phyloP scores from a whole-genome alignment of 441 rosid species.

The Viola pubescens region DNA sequence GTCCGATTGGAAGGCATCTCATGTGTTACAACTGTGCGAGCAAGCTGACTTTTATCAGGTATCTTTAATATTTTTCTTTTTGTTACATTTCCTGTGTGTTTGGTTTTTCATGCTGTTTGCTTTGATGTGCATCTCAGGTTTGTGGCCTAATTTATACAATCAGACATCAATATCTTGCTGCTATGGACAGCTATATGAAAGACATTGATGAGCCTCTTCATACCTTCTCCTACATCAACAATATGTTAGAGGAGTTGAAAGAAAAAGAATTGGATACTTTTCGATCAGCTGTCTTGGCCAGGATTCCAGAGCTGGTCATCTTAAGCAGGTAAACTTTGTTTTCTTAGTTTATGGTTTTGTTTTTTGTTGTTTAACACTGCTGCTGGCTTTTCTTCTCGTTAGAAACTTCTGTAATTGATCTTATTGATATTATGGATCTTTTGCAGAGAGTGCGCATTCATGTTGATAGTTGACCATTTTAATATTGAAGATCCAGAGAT shows the following conservation, averaged over 20 bases:
- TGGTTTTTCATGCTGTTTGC: constrained; percentile 3
- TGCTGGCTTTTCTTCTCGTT: constrained; percentile 19
- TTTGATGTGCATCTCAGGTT: constrained; percentile 48
- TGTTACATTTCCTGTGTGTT: constrained; percentile 10
- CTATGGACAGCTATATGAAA: constrained; percentile 87
- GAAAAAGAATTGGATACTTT: constrained; percentile 47
- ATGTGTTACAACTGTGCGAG: constrained; percentile 71
- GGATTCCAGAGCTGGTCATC: constrained; percentile 69
- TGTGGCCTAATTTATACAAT: constrained; percentile 83
- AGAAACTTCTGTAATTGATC: constrained; percentile 16
- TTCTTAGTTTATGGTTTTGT: constrained; percentile 4
- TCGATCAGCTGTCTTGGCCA: constrained; percentile 55
- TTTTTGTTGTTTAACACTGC: constrained; percentile 13
- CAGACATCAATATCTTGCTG: constrained; percentile 60
- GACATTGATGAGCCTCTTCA: constrained; percentile 82
- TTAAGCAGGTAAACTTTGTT: constrained; percentile 64
- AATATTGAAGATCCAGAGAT: constrained; percentile 41
- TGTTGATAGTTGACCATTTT: constrained; percentile 63
- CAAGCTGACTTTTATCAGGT: constrained; percentile 78
- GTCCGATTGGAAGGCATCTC: constrained; percentile 65
- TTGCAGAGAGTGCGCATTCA: constrained; percentile 79
- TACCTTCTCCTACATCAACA: constrained; percentile 68
- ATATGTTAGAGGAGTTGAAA: constrained; percentile 42
- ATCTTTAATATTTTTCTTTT: constrained; percentile 20
- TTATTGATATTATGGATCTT: constrained; percentile 12